These are phyloP conservation scores for Fusarium sp. DNA, from an alignment of 2,329 filamentous ascomycete genomes.

Conservation along the genomic window DNA sequence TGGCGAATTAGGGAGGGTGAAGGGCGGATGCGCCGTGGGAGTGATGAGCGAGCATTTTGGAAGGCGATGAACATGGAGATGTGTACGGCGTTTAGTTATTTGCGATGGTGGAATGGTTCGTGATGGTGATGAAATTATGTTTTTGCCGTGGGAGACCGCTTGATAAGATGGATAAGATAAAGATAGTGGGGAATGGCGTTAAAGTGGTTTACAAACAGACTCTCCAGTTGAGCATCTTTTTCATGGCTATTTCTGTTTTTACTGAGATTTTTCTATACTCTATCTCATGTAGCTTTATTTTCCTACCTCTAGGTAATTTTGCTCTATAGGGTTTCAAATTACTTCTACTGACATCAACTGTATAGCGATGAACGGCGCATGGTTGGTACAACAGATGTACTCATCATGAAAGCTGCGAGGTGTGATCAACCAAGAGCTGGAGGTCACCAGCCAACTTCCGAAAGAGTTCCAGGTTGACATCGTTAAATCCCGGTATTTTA, in stretches of 20 bases:
- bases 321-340: rapidly evolving
- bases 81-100: too few species aligned
- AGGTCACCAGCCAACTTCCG: background rate
- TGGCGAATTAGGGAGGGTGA: background rate
- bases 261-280: rapidly evolving
- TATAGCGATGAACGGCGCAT: background rate
- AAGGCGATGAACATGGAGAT: constrained; percentile 32
- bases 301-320: background rate
- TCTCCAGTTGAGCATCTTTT: background rate
- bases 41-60: constrained; percentile 19
- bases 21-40: constrained; percentile 13
- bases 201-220: background rate
- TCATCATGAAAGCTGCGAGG: background rate
- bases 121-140: constrained; percentile 24
- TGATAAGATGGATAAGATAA: constrained; percentile 32
- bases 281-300: rapidly evolving
- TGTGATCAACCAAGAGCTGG: background rate
- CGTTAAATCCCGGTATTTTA: rapidly evolving
- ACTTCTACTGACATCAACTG: rapidly evolving
- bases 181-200: background rate
- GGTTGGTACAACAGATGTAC: too few species aligned
- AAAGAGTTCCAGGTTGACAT: rapidly evolving
- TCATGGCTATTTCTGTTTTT: background rate
- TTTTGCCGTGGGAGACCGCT: constrained; percentile 37
- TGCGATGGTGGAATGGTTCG: background rate